Percentiles rank a stretch among this genome's conserved stretches.
Evolutionary conservation across 805 yeast genomes (phyloP).

Genomic region (Schwanniomyces sp.): DNA sequence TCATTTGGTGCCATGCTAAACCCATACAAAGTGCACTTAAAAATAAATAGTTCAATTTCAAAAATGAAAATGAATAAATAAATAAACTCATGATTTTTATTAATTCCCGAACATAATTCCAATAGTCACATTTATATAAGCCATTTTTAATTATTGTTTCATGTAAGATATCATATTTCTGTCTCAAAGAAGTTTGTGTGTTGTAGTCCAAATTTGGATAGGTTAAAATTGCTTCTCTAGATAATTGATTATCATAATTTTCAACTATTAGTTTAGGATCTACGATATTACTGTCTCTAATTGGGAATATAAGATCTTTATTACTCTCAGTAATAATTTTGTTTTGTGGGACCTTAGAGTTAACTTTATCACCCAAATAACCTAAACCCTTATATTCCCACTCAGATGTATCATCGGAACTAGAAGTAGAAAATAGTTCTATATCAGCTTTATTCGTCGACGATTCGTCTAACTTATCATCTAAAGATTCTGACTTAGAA

Average conservation of each 20-base stretch:
- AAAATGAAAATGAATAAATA: conserved; percentile 47
- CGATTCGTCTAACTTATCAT: conserved; percentile 11
- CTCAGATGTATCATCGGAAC: conserved; percentile 7
- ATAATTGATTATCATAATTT: conserved; percentile 56
- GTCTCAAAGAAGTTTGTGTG: conserved; percentile 60
- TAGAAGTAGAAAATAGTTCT: conserved; percentile 9
- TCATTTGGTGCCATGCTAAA: conserved; percentile 84
- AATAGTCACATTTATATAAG: conserved; percentile 69
- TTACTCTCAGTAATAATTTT: conserved; percentile 39
- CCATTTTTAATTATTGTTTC: conserved; percentile 53
- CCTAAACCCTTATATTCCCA: conserved; percentile 25
- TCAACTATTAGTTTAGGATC: conserved; percentile 56
- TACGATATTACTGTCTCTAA: conserved; percentile 32
- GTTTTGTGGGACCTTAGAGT: conserved; percentile 55
- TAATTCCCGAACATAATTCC: conserved; percentile 69
- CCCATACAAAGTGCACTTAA: conserved; percentile 69
- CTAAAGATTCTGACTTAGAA: conserved; percentile 6
- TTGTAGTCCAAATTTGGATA: conserved; percentile 67
- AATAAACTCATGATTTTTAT: conserved; percentile 59
- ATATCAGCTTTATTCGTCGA: conserved; percentile 8
- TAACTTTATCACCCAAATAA: conserved; percentile 38
- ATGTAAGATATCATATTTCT: conserved; percentile 63
- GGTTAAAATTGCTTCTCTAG: conserved; percentile 52
- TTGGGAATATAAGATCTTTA: conserved; percentile 33
- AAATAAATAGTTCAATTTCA: conserved; percentile 44